Evolutionary conservation across 805 yeast species (phyloP).

Genomic region (Groenewaldozyma tartarivorans): DNA sequence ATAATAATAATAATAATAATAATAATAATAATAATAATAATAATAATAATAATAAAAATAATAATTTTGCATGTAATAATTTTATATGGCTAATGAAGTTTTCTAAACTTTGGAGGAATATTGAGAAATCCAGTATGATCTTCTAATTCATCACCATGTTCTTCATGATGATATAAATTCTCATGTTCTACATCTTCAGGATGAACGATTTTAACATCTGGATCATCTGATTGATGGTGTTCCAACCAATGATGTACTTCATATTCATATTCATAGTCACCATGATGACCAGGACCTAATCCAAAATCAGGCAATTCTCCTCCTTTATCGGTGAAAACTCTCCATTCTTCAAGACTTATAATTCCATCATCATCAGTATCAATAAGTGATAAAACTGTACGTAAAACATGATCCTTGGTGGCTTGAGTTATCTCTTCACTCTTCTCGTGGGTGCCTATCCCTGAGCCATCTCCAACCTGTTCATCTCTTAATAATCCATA

Average conservation of each 20-base stretch:
- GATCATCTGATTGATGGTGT: constrained; percentile 51
- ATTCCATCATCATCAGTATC: constrained; percentile 60
- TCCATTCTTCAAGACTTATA: constrained; percentile 62
- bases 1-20: background rate
- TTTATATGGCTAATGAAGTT: constrained; percentile 6
- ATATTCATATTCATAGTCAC: constrained; percentile 86
- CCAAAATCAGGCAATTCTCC: constrained; percentile 85
- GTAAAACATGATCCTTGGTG: constrained; percentile 43
- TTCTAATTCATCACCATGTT: constrained; percentile 47
- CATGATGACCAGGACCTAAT: constrained; percentile 88
- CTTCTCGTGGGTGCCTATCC: constrained; percentile 69
- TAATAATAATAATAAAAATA: background rate
- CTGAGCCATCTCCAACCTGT: constrained; percentile 81
- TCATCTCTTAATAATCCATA: constrained; percentile 71
- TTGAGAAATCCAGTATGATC: constrained; percentile 12
- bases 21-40: background rate
- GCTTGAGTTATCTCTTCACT: constrained; percentile 45
- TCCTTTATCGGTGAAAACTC: constrained; percentile 48
- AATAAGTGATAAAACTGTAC: constrained; percentile 45
- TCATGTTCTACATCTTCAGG: constrained; percentile 87
- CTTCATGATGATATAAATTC: constrained; percentile 75
- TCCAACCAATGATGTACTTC: constrained; percentile 93
- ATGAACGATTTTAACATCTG: constrained; percentile 70
- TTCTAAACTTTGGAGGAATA: constrained; percentile 14
- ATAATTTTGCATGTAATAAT: too few species aligned